Evolutionary conservation across 2,329 filamentous ascomycete species (phyloP).

Genomic region (Colletotrichum tofieldiae): DNA sequence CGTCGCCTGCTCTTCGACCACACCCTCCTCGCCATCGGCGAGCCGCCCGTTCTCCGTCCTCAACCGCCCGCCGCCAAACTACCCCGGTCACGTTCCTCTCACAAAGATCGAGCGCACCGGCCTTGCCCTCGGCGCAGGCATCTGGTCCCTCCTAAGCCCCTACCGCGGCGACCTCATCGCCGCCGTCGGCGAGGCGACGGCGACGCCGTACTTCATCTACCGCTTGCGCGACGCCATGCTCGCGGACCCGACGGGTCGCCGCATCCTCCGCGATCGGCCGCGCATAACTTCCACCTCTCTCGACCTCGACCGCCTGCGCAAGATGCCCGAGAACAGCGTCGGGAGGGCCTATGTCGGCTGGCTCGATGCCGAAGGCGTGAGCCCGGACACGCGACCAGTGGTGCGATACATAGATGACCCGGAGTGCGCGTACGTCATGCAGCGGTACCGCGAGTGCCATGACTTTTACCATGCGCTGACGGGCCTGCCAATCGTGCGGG

Average conservation of each 20-base stretch:
- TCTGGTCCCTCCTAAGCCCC: constrained; percentile 80
- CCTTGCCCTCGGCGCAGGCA: constrained; percentile 76
- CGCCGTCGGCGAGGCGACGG: constrained; percentile 92
- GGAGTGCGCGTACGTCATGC: constrained; percentile 98
- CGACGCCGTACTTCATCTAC: constrained; percentile 94
- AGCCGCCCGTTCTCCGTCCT: constrained; percentile 80
- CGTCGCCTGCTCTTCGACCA: constrained; percentile 43
- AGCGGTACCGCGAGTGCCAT: constrained; percentile 96
- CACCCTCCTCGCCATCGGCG: constrained; percentile 34
- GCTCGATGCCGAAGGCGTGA: constrained; percentile 95
- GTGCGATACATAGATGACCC: constrained; percentile 95
- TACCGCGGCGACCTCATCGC: constrained; percentile 93
- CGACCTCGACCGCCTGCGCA: constrained; percentile 77
- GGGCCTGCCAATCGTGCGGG: constrained; percentile 89
- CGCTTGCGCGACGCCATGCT: constrained; percentile 96
- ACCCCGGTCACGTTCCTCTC: constrained; percentile 93
- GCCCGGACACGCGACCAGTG: constrained; percentile 85
- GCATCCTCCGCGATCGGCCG: constrained; percentile 91
- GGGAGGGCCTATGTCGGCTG: constrained; percentile 88
- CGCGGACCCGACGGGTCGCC: constrained; percentile 83
- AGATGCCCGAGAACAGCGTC: constrained; percentile 80
- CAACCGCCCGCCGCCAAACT: constrained; percentile 88
- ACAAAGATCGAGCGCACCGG: constrained; percentile 82
- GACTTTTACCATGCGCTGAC: constrained; percentile 98
- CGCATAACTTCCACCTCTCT: constrained; percentile 86